phyloP scores from a whole-genome alignment of 2,329 filamentous ascomycete genomes.

The Monosporascus sp. region DNA sequence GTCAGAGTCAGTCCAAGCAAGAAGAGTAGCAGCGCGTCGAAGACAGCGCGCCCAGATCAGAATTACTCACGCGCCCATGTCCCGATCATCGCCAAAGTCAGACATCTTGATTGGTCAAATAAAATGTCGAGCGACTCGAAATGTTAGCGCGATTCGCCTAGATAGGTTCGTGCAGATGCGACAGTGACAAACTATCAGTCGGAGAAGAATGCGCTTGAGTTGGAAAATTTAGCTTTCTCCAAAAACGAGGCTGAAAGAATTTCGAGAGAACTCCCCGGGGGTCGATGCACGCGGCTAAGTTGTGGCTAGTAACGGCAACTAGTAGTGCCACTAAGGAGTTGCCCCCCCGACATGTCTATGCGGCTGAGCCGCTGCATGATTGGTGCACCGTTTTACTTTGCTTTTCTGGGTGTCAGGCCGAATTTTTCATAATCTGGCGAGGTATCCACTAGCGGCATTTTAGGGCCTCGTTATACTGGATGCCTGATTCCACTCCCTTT shows the following conservation, averaged over 20 bases:
- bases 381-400: no score
- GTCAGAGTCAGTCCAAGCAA: not conserved
- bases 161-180: constrained; percentile 5
- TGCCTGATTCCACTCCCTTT: no score
- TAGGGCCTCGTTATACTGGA: no score
- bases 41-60: constrained; percentile 1
- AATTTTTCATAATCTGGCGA: no score
- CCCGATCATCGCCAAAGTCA: constrained; percentile 26
- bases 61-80: constrained; percentile 19
- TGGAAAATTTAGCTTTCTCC: constrained; percentile 16
- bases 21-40: not conserved
- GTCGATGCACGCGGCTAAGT: not conserved
- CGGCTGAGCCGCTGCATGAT: not conserved
- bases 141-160: not conserved
- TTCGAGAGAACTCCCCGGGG: not conserved
- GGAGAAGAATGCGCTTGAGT: constrained; percentile 11
- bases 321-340: not conserved
- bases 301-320: no score
- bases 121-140: constrained; percentile 4
- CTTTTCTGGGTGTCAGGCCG: no score
- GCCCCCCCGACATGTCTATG: not conserved
- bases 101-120: constrained; percentile 18
- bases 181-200: constrained; percentile 9
- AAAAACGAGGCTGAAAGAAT: constrained; percentile 21
- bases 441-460: no score